A percentile compares a stretch with the other conserved stretches of the same genome.
Conservation (phyloP, 1,284 basidiomycete species). For the Sphaerobolus stellatus region DNA sequence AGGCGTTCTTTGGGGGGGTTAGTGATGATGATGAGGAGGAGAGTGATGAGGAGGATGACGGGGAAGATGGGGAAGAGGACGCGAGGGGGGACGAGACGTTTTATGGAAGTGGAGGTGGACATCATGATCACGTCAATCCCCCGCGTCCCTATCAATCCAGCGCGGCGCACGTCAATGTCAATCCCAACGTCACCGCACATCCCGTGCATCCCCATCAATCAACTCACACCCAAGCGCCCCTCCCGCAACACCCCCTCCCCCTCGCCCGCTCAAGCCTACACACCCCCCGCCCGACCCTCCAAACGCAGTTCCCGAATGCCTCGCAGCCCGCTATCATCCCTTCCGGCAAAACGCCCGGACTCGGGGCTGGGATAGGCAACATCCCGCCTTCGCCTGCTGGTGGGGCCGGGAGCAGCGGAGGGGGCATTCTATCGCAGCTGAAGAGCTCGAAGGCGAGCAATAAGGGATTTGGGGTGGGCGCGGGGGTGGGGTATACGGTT, state of each 20-base stretch:
- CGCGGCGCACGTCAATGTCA: too few relatives aligned
- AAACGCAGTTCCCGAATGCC: conserved; percentile 14
- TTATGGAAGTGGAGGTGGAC: conserved; percentile 15
- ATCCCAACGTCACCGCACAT: too few relatives aligned
- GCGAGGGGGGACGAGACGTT: conserved; percentile 17
- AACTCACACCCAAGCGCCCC: background rate
- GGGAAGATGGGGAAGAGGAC: conserved; percentile 19
- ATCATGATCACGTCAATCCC: conserved; percentile 10
- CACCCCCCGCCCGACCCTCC: conserved; percentile 3
- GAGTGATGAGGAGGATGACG: conserved; percentile 33
- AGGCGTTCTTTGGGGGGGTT: conserved; percentile 65
- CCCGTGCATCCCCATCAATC: too few relatives aligned
- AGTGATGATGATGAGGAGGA: conserved; percentile 6
- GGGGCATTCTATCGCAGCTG: conserved; percentile 10
- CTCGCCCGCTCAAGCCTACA: conserved; percentile 6
- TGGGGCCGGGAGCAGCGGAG: too few relatives aligned
- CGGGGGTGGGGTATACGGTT: background rate
- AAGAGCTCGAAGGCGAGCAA: conserved; percentile 6
- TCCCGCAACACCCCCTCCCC: background rate
- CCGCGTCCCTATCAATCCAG: too few relatives aligned
- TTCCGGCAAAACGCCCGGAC: too few relatives aligned
- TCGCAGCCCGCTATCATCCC: conserved; percentile 26
- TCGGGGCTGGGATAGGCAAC: conserved; percentile 41
- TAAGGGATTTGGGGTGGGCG: background rate
- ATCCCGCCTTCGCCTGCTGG: too few relatives aligned